phyloP scores from a whole-genome alignment of 78 protist species.

The Dictyostelium intermedium region DNA sequence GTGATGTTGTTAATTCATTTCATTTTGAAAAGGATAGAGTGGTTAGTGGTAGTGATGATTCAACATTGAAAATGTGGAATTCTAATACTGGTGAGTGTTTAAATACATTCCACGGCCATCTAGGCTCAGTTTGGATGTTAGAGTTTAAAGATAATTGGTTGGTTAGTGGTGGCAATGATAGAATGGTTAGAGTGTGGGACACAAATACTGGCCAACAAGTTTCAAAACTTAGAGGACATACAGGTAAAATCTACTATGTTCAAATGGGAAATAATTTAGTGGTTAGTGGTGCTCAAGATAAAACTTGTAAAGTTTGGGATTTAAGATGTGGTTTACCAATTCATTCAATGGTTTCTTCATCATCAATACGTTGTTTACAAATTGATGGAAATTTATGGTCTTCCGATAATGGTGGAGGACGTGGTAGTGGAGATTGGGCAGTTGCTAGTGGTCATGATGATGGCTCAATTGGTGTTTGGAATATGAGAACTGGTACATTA shows the following conservation, averaged over 20 bases:
- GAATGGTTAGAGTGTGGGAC: conserved; percentile 67
- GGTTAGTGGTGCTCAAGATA: conserved; percentile 73
- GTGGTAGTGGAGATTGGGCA: conserved; percentile 26
- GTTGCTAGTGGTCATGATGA: conserved; percentile 71
- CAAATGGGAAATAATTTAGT: conserved; percentile 55
- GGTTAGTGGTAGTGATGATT: conserved; percentile 61
- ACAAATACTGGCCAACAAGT: conserved; percentile 59
- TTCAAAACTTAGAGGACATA: conserved; percentile 27
- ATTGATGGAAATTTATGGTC: conserved; percentile 31
- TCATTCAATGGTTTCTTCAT: conserved; percentile 42
- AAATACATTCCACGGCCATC: conserved; percentile 44
- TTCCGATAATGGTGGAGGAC: background rate
- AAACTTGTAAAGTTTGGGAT: conserved; percentile 58
- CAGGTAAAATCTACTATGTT: conserved; percentile 61
- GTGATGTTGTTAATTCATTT: conserved; percentile 56
- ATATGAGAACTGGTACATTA: conserved; percentile 47
- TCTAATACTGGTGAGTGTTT: conserved; percentile 23
- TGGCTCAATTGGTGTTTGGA: conserved; percentile 67
- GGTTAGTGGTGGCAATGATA: conserved; percentile 65
- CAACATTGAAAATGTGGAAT: conserved; percentile 65
- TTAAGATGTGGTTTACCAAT: background rate
- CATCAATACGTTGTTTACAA: conserved; percentile 56
- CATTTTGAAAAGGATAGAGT: conserved; percentile 58
- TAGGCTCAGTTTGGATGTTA: conserved; percentile 70
- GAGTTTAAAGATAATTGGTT: conserved; percentile 54